Evolutionary conservation across 306 rosid genomes (phyloP), one percentile per base, ranked within the genome.

Genomic region (Coriaria nepalensis): DNA sequence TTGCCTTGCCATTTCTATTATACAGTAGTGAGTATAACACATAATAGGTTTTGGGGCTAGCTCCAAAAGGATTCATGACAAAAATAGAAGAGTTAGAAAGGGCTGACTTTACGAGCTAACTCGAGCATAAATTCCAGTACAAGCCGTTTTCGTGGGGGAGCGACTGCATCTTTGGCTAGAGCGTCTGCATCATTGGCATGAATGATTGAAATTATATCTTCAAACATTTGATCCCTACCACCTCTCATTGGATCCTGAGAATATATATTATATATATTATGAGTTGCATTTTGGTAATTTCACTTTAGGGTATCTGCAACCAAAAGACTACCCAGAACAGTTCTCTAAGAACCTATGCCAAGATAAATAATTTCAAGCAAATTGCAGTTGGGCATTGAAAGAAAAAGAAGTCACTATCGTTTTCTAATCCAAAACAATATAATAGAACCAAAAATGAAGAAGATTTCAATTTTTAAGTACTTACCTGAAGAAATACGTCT

Each of bases 231-330:
- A 50, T 88, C 95, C 44, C 20, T 60, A 37, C 94, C 88, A 40
- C 96, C 97, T 68, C 97, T 78, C 97, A 88, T 88, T 5, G 97
- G 97, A 74, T 88, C 97, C 95, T 88, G 59, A 20, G 29, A 20
- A 20, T 20, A 20, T 20, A 3, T 20, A 20, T 20, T 20, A 20
- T 20, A 20, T 20, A 20, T 20, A 20, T 20, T 20, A 20, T 20
- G 29, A 20, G 29, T 20, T 20, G 29, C 29, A 20, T 20, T 20
- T 20, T 20, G 29, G 29, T 20, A 20, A 20, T 20, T 20, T 20
- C 29, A 20, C 29, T 20, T 20, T 20, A 20, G 29, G 1, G 29
- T 20, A 20, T 20, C 29, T 20, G 29, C 29, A 20, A 20, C 29
- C 29, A 1, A 20, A 20, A 20, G 29, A 20, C 29, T 20, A 20